Evolutionary conservation across 2,329 filamentous ascomycete genomes (phyloP).

Genomic region (Penicillium capsulatum): DNA sequence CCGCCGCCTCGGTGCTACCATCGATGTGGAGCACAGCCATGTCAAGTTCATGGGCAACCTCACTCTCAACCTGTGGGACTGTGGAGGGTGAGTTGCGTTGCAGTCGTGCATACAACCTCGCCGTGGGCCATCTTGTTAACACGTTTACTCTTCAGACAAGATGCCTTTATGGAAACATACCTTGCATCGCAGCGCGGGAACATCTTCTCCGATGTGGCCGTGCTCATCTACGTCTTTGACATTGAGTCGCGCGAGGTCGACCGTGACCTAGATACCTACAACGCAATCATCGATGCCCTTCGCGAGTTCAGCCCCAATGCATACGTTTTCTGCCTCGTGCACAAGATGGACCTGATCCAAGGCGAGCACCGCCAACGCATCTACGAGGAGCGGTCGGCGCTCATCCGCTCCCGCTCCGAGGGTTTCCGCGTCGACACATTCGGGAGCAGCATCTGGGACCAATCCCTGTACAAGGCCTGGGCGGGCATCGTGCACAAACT

Average conservation of each 20-base stretch:
- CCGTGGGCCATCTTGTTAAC: not conserved
- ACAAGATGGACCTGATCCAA: constrained; percentile 98
- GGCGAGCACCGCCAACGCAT: constrained; percentile 71
- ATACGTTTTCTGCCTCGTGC: constrained; percentile 89
- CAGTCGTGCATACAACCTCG: not conserved
- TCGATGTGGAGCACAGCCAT: constrained; percentile 96
- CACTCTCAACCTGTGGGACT: constrained; percentile 97
- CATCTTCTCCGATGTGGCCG: constrained; percentile 93
- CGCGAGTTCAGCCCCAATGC: constrained; percentile 76
- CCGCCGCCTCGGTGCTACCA: constrained; percentile 84
- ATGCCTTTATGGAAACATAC: constrained; percentile 98
- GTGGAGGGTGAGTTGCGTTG: constrained; percentile 78
- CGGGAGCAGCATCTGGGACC: constrained; percentile 97
- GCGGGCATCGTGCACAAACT: constrained; percentile 96
- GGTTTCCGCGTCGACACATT: constrained; percentile 78
- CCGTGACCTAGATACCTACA: constrained; percentile 87
- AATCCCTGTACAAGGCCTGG: constrained; percentile 97
- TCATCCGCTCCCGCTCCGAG: constrained; percentile 72
- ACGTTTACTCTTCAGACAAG: constrained; percentile 58
- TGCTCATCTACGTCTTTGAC: constrained; percentile 98
- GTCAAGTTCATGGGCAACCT: constrained; percentile 98
- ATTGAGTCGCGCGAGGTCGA: constrained; percentile 94
- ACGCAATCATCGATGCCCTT: constrained; percentile 81
- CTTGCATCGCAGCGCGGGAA: constrained; percentile 91
- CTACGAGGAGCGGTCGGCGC: constrained; percentile 75